A percentile compares a stretch with the other conserved stretches of the same genome.
phyloP scores from a whole-genome alignment of 2,329 filamentous ascomycete species.

The Pyricularia grisea region DNA sequence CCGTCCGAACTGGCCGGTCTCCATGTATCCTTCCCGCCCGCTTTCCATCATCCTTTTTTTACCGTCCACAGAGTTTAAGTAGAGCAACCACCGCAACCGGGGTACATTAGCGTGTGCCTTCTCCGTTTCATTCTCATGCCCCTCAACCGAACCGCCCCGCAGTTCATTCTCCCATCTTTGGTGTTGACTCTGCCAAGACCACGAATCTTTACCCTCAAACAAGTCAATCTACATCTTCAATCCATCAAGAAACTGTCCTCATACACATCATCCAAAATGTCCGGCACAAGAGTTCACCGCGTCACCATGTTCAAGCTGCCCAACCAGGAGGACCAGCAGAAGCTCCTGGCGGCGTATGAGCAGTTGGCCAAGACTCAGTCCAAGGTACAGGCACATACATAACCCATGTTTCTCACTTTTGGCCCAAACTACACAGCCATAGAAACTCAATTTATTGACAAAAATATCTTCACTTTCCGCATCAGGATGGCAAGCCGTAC shows the following conservation, averaged over 20 bases:
- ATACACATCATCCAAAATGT: neutral
- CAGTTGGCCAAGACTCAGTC: constrained; percentile 27
- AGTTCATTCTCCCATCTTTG: neutral
- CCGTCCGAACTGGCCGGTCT: neutral
- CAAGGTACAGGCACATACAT: constrained; percentile 25
- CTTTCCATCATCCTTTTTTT: neutral
- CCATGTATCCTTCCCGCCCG: neutral
- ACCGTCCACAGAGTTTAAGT: neutral
- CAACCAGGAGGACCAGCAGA: constrained; percentile 30
- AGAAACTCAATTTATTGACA: neutral
- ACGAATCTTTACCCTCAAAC: neutral
- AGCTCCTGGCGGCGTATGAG: constrained; percentile 34
- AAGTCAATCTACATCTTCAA: neutral
- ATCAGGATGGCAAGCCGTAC: constrained; percentile 61
- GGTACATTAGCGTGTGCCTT: neutral
- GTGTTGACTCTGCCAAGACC: neutral
- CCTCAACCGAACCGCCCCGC: neutral
- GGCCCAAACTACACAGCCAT: neutral
- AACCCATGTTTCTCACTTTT: no score
- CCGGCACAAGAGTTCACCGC: constrained; percentile 26
- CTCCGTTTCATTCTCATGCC: neutral
- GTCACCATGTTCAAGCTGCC: constrained; percentile 46
- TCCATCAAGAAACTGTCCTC: neutral
- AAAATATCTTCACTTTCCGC: no score
- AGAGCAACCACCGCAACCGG: neutral